These are phyloP conservation scores for Trichophaea hybrida DNA, from an alignment of 2,329 filamentous ascomycete species.

Conservation along the genomic window DNA sequence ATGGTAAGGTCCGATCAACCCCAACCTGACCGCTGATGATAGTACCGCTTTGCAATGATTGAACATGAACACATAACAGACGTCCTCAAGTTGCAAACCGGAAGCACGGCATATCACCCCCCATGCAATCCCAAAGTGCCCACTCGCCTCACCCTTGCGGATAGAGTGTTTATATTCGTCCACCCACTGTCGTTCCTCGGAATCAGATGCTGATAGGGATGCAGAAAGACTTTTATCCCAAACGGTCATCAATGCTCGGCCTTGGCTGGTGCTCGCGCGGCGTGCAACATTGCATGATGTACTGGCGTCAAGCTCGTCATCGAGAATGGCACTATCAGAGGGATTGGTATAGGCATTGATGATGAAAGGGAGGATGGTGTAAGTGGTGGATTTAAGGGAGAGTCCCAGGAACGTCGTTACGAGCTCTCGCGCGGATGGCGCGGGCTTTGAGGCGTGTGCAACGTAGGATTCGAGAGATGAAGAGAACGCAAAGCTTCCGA, in stretches of 20 bases:
- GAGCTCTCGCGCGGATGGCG: slow-evolving; percentile 29
- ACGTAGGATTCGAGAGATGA: slow-evolving; percentile 71
- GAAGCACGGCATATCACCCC: slow-evolving; percentile 52
- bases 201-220: slow-evolving; percentile 27
- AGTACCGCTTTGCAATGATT: slow-evolving; percentile 62
- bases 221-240: slow-evolving; percentile 57
- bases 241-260: slow-evolving; percentile 56
- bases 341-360: slow-evolving; percentile 45
- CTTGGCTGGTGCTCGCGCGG: slow-evolving; percentile 60
- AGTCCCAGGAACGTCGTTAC: slow-evolving; percentile 55
- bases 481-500: slow-evolving; percentile 79
- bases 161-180: not conserved
- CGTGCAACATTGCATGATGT: slow-evolving; percentile 67
- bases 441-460: slow-evolving; percentile 40
- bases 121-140: slow-evolving; percentile 29
- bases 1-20: slow-evolving; percentile 67
- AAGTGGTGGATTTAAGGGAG: slow-evolving; percentile 56
- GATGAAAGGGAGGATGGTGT: slow-evolving; percentile 59
- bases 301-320: slow-evolving; percentile 63
- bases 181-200: not conserved
- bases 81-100: slow-evolving; percentile 45
- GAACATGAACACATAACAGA: slow-evolving; percentile 62
- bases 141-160: slow-evolving; percentile 5
- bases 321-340: slow-evolving; percentile 42
- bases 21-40: slow-evolving; percentile 61